Evolutionary conservation across 1,284 basidiomycete species (phyloP), one percentile per base, ranked within the genome.

Genomic region (Sporisorium scitamineum): DNA sequence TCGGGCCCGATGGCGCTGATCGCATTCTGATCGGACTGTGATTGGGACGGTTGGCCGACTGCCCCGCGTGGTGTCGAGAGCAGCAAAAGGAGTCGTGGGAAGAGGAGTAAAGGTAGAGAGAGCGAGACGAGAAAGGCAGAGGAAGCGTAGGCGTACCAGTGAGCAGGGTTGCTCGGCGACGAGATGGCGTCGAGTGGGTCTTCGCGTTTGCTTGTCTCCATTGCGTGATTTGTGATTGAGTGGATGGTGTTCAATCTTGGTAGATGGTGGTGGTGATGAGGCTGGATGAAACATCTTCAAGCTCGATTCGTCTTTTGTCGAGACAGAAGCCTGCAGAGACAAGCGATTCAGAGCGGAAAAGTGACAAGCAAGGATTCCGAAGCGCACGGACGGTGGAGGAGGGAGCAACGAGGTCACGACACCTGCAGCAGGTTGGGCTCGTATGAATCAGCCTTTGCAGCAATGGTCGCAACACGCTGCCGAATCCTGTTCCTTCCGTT

Each of bases 121-220:
- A 78, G 70, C 32, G 50, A 22, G 48, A 74, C 31, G 51, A 78
- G 68, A 26, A 70, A 78, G 1, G 64, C 67, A 0, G 75, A 57
- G 0, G 75, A 63, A 9, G 70, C 75, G 42, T 74, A 78, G 41
- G 75, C 75, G 59, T 61, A 78, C 63, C 61, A 78, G 56, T 78
- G 75, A 4, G 75, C 70, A 11, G 75, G 75, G 54, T 78, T 78
- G 53, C 26, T 48, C 2, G 67, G 75, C 22, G 75, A 78, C 7
- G 75, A 70, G 14, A 78, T 29, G 16, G 70, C 62, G 41, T 72
- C 66, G 6, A 50, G 24, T 1, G 56, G 54, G 8, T 70, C 73
- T 11, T 63, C 32, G 37, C 54, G 56, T 53, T 70, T 70, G 57
- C 16, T 51, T 5, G 54, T 41, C 54, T 65, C 59, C 71, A 74